Conservation (phyloP, 1,139 yeast genomes). For the Candida glucosophila region DNA sequence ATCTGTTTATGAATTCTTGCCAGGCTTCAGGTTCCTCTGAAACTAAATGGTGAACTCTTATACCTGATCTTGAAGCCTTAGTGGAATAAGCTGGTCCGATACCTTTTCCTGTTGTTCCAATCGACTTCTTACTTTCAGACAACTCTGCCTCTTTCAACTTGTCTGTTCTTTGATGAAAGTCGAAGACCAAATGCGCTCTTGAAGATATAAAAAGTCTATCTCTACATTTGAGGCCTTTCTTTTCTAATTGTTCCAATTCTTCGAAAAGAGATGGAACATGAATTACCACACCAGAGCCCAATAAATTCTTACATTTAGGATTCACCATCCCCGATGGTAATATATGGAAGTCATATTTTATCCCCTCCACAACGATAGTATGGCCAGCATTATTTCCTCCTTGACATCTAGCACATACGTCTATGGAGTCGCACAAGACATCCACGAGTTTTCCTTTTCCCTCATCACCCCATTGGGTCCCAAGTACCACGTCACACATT, state of each 20-base stretch:
- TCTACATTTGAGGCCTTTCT: conserved; percentile 72
- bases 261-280: conserved; percentile 90
- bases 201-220: conserved; percentile 82
- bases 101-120: conserved; percentile 99
- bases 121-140: conserved; percentile 75
- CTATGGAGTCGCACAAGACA: conserved; percentile 84
- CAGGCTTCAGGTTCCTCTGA: conserved; percentile 86
- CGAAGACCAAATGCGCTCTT: conserved; percentile 93
- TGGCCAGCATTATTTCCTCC: conserved; percentile 99
- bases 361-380: conserved; percentile 84
- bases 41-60: conserved; percentile 92
- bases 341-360: conserved; percentile 96
- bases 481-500: conserved; percentile 90
- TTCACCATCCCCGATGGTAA: conserved; percentile 94
- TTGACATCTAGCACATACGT: conserved; percentile 95
- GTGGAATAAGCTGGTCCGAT: conserved; percentile 98
- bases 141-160: conserved; percentile 91
- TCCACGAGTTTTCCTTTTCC: conserved; percentile 98
- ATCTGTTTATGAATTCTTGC: conserved; percentile 79
- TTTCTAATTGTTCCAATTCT: conserved; percentile 74
- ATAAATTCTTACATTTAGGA: conserved; percentile 78
- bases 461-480: conserved; percentile 99
- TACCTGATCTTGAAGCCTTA: conserved; percentile 93
- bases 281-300: conserved; percentile 95
- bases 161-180: conserved; percentile 95